Conservation (phyloP, 257 asterid species). For the Paulownia fortunei region DNA sequence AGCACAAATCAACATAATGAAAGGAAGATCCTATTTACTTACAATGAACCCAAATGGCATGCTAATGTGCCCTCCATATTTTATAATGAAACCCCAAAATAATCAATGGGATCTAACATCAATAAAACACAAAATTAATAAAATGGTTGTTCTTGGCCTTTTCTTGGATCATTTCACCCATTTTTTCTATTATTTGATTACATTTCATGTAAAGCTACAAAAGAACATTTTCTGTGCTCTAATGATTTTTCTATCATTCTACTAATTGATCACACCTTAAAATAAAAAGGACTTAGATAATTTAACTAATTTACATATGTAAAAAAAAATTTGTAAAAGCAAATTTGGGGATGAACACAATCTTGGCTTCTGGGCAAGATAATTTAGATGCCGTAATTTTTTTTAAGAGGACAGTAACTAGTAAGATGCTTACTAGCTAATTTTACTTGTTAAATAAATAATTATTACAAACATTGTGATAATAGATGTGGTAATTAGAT, state of each 20-base stretch:
- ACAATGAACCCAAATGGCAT: constrained; percentile 19
- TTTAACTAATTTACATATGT: not conserved
- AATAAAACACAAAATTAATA: not conserved
- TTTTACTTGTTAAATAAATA: too few species aligned
- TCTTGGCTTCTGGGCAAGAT: too few species aligned
- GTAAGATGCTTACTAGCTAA: too few species aligned
- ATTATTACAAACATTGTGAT: too few species aligned
- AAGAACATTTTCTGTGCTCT: not conserved
- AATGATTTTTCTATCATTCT: not conserved
- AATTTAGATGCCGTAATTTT: not conserved
- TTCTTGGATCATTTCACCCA: too few species aligned
- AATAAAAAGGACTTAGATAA: not conserved
- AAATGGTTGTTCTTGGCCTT: not conserved
- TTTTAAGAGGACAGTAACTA: too few species aligned
- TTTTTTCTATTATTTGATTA: too few species aligned
- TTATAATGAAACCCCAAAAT: not conserved
- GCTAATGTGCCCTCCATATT: not conserved
- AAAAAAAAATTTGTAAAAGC: not conserved
- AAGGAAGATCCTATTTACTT: not conserved
- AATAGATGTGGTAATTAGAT: not conserved
- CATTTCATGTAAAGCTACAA: not conserved
- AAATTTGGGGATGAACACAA: not conserved
- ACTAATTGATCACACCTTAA: not conserved
- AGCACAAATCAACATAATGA: not conserved
- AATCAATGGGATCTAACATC: not conserved